A percentile compares a stretch with the other conserved stretches of the same genome.
phyloP scores from a whole-genome alignment of 2,329 filamentous ascomycete genomes.

The Aspergillus fructus region DNA sequence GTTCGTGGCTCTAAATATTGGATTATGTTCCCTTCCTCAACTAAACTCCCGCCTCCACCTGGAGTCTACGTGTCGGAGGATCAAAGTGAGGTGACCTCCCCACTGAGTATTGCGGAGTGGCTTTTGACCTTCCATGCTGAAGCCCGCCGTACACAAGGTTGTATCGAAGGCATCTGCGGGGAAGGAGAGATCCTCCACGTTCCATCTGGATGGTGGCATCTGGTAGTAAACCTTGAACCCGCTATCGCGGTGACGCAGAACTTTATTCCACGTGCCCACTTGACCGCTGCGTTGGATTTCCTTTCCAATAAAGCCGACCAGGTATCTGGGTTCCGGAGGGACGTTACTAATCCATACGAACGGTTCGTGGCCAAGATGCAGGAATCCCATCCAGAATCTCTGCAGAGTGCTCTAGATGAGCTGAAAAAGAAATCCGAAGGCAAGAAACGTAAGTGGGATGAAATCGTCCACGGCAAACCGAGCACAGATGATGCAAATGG shows the following conservation, averaged over 20 bases:
- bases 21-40: conserved; percentile 90
- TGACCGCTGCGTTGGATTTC: conserved; percentile 75
- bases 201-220: conserved; percentile 93
- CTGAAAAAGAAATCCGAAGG: conserved; percentile 62
- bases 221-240: conserved; percentile 84
- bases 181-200: conserved; percentile 89
- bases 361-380: conserved; percentile 71
- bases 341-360: conserved; percentile 69
- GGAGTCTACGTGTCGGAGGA: conserved; percentile 89
- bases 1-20: conserved; percentile 91
- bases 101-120: conserved; percentile 96
- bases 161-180: conserved; percentile 79
- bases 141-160: conserved; percentile 72
- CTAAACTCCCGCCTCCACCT: conserved; percentile 65
- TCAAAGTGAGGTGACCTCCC: conserved; percentile 88
- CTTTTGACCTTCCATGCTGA: conserved; percentile 84
- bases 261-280: conserved; percentile 76
- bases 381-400: conserved; percentile 63
- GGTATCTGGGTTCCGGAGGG: conserved; percentile 78
- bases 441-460: conserved; percentile 85
- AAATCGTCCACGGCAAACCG: conserved; percentile 61
- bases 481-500: conserved; percentile 30
- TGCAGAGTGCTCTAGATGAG: conserved; percentile 64
- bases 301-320: conserved; percentile 79
- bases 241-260: conserved; percentile 93